These are phyloP conservation scores for Ulmus americana DNA, from an alignment of 331 rosid genomes.

Conservation along the genomic window DNA sequence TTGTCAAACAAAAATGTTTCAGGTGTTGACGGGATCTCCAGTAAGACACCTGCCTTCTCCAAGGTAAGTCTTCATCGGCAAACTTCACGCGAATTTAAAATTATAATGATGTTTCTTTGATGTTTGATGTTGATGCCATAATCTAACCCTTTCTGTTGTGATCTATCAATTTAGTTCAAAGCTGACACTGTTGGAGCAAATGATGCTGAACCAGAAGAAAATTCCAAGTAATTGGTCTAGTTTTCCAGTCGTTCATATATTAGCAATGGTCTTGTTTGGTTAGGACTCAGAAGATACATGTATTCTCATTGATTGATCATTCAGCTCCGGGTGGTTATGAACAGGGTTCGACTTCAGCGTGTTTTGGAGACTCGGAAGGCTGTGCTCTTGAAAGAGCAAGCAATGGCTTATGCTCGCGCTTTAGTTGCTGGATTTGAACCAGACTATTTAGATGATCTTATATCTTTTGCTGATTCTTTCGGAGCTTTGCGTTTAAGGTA, in stretches of 20 bases:
- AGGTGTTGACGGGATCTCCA: conserved; percentile 42
- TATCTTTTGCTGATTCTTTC: conserved; percentile 78
- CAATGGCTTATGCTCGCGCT: conserved; percentile 99
- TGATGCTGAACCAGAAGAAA: conserved; percentile 60
- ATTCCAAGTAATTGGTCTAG: conserved; percentile 56
- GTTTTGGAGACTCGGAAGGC: conserved; percentile 85
- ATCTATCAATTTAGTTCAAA: conserved; percentile 34
- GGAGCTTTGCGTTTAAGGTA: conserved; percentile 98
- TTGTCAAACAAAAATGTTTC: conserved; percentile 35
- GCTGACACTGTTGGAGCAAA: conserved; percentile 37
- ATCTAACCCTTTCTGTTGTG: conserved; percentile 23
- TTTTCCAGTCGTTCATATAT: background rate
- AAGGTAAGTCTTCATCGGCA: conserved; percentile 40
- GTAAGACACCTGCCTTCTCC: conserved; percentile 29
- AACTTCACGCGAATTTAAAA: conserved; percentile 6
- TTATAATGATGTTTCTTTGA: conserved; percentile 10
- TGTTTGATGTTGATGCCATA: conserved; percentile 16
- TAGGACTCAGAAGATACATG: conserved; percentile 4
- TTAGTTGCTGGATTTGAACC: conserved; percentile 78
- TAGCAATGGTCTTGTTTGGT: background rate
- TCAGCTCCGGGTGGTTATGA: conserved; percentile 33
- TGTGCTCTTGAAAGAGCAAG: conserved; percentile 88
- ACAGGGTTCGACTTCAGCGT: conserved; percentile 85
- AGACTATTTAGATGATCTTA: conserved; percentile 72
- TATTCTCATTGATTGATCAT: conserved; percentile 29